These are phyloP conservation scores for Aureobasidium sp. DNA, from an alignment of 2,329 filamentous ascomycete species.

Conservation along the genomic window DNA sequence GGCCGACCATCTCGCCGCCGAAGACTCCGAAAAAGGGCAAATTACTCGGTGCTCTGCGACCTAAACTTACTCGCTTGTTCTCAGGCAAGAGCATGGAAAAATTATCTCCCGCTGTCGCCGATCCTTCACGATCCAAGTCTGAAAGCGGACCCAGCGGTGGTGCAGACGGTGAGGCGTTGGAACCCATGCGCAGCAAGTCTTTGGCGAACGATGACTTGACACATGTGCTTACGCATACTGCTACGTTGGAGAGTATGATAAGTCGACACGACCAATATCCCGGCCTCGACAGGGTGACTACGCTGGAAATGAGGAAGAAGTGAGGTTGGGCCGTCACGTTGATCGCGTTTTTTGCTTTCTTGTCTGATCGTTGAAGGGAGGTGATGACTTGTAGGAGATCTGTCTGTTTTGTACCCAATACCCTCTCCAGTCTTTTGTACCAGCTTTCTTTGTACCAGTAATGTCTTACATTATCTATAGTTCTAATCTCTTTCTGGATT, in stretches of 20 bases:
- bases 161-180: not conserved
- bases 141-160: conserved; percentile 2
- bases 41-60: not conserved
- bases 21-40: conserved; percentile 1
- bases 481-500: no score
- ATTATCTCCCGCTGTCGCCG: not conserved
- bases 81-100: conserved; percentile 9
- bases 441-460: not conserved
- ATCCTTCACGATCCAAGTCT: conserved; percentile 17
- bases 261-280: conserved; percentile 37
- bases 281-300: conserved; percentile 10
- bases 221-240: conserved; percentile 22
- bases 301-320: not conserved
- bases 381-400: not conserved
- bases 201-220: conserved; percentile 22
- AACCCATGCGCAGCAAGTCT: conserved; percentile 11
- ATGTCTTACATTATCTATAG: not conserved
- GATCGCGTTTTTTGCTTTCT: not conserved
- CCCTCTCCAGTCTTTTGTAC: not conserved
- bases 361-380: not conserved
- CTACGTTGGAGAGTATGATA: conserved; percentile 29
- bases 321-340: not conserved
- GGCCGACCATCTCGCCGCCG: not conserved
- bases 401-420: not conserved
- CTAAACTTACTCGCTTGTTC: conserved; percentile 5